Evolutionary conservation across 169 alveolate species (phyloP).

Genomic region (Babesia gibsoni): DNA sequence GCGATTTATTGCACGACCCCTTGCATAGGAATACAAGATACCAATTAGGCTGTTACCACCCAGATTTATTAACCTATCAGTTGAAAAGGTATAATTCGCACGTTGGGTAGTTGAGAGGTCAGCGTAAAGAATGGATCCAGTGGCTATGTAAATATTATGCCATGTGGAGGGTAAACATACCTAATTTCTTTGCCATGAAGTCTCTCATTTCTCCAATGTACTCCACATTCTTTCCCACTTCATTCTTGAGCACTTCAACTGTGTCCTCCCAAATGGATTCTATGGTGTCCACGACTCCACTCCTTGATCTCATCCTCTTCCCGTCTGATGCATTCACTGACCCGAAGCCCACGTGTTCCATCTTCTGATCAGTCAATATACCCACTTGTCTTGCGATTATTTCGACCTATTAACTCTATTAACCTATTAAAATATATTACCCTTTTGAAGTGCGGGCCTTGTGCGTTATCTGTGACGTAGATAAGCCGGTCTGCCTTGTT

Average conservation of each 20-base stretch:
- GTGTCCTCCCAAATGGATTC: constrained; percentile 24
- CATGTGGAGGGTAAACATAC: neutral
- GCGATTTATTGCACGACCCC: constrained; percentile 17
- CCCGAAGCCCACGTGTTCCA: constrained; percentile 57
- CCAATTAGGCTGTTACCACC: constrained; percentile 50
- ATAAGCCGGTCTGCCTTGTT: constrained; percentile 67
- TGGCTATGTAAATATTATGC: neutral
- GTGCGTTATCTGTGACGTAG: constrained; percentile 69
- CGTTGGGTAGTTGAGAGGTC: constrained; percentile 38
- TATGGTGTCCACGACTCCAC: constrained; percentile 20
- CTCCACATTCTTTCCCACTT: constrained; percentile 30
- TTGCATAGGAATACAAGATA: constrained; percentile 43
- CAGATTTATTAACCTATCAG: constrained; percentile 42
- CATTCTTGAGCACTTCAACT: neutral
- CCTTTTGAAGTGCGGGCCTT: constrained; percentile 64
- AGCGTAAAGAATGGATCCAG: constrained; percentile 48
- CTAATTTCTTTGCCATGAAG: constrained; percentile 24
- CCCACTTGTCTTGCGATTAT: constrained; percentile 28
- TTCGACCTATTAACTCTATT: constrained; percentile 3
- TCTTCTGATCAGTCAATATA: constrained; percentile 9
- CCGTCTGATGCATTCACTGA: constrained; percentile 34
- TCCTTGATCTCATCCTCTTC: constrained; percentile 43
- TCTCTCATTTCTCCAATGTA: neutral
- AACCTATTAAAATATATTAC: constrained; percentile 1
- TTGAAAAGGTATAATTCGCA: constrained; percentile 26